Conservation (phyloP, 2,329 filamentous ascomycete species). For the Exophiala spinifera region DNA sequence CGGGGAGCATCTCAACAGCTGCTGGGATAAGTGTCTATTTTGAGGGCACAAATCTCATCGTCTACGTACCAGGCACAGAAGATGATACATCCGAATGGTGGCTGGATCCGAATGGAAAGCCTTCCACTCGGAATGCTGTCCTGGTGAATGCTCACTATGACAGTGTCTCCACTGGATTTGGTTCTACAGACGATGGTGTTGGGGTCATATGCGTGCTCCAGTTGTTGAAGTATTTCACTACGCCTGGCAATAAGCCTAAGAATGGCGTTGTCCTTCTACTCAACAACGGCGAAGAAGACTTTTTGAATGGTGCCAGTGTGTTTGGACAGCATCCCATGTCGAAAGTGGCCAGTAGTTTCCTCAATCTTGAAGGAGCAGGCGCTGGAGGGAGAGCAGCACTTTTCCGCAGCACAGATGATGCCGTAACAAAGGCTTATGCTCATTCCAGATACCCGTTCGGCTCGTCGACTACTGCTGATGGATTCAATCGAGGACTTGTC, state of each 20-base stretch:
- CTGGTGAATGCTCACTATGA: constrained; percentile 95
- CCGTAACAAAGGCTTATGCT: constrained; percentile 77
- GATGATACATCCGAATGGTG: constrained; percentile 74
- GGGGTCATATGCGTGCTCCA: constrained; percentile 85
- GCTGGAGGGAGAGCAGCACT: constrained; percentile 84
- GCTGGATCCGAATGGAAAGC: constrained; percentile 50
- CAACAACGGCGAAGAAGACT: constrained; percentile 97
- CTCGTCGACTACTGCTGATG: constrained; percentile 75
- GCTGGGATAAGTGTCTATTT: constrained; percentile 65
- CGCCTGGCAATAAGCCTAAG: constrained; percentile 66
- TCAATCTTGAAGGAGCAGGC: constrained; percentile 93
- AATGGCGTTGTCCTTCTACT: constrained; percentile 79
- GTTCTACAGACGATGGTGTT: constrained; percentile 90
- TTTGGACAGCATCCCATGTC: constrained; percentile 81
- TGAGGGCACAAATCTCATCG: constrained; percentile 86
- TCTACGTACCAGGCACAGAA: constrained; percentile 81
- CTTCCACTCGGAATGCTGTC: constrained; percentile 67
- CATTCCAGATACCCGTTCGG: constrained; percentile 74
- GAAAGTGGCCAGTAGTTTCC: constrained; percentile 77
- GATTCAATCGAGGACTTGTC: constrained; percentile 75
- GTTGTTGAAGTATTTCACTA: constrained; percentile 80
- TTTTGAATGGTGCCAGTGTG: constrained; percentile 77
- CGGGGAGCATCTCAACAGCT: constrained; percentile 41
- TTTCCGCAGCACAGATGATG: constrained; percentile 82
- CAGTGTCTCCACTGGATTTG: constrained; percentile 85